Conservation (phyloP, 371 early-diverging fungal genomes). For the Coelomomyces lativittatus region DNA sequence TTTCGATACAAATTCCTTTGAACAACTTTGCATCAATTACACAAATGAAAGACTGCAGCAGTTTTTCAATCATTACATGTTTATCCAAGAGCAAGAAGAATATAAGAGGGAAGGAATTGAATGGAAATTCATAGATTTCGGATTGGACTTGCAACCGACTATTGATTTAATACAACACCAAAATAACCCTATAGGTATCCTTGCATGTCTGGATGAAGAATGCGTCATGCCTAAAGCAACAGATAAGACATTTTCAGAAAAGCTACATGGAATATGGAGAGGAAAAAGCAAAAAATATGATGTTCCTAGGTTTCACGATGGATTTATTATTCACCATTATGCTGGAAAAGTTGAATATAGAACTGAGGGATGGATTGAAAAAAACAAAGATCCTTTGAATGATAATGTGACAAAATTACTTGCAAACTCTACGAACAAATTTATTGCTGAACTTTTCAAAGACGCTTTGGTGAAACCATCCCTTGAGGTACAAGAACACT, state of each 20-base stretch:
- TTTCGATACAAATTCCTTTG: constrained; percentile 92
- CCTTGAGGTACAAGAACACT: no score
- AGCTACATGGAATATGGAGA: constrained; percentile 75
- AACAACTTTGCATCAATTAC: constrained; percentile 99
- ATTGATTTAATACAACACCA: constrained; percentile 97
- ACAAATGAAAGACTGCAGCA: constrained; percentile 99
- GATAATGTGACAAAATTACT: constrained; percentile 80
- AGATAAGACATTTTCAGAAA: constrained; percentile 88
- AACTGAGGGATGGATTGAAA: constrained; percentile 90
- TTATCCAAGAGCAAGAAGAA: constrained; percentile 96
- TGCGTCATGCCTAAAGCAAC: constrained; percentile 96
- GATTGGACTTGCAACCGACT: constrained; percentile 95
- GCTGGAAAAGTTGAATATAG: constrained; percentile 95
- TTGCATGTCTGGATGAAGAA: constrained; percentile 97
- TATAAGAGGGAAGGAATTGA: constrained; percentile 93
- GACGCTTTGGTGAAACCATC: no score
- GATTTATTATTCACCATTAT: constrained; percentile 91
- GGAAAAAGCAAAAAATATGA: constrained; percentile 73
- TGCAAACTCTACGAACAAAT: constrained; percentile 60
- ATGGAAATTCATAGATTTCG: constrained; percentile 98
- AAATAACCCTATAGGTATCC: constrained; percentile 87
- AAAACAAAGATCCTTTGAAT: constrained; percentile 98
- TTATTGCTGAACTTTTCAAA: constrained; percentile 57
- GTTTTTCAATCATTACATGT: constrained; percentile 99
- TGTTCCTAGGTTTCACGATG: constrained; percentile 67